Base-by-base conservation (phyloP, 305 asterid species). In the Plantago lanceolata region DNA sequence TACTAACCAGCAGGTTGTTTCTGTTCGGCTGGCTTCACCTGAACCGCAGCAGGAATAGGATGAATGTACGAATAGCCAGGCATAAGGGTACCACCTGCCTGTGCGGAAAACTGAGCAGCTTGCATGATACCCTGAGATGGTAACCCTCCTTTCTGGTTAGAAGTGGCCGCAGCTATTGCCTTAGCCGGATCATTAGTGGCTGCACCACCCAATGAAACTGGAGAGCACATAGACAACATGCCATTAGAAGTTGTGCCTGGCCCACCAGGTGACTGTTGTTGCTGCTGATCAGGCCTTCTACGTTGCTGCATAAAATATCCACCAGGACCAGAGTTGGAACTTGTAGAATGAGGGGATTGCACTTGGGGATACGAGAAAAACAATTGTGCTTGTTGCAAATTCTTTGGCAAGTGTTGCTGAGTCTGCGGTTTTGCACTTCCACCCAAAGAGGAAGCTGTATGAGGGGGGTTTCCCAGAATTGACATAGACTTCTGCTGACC, bases 121-220 rank as follows among this genome's bases (percentile, higher is more conserved):
- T 84, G 88, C 52, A 81, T 71, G 37, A 84, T 66, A 15, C 85
- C 79, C 60, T 83, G 95, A 0, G 91, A 68, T 1, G 82, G 49
- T 33, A 82, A 57, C 14, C 79, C 81, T 21, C 86, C 85, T 71
- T 86, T 93, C 70, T 71, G 75, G 64, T 81, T 87, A 63, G 75
- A 73, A 21, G 95, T 84, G 56, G 93, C 92, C 2, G 90, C 93
- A n/a, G 98, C 96, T 17, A 86, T 82, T 45, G 96, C 95, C 74
- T 88, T 87, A 45, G 96, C 90, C 1, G 99, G 99, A 79, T 93
- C 97, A 17, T 82, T 82, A 0, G 96, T 87, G 71, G 67, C 74
- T 15, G 81, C 67, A 50, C 81, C 75, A 37, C 78, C 62, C 45
- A 73, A 51, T 1, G 88, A 65, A 19, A 66, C 85, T 19, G 86